A percentile compares a stretch with the other conserved stretches of the same genome.
These are phyloP conservation scores for Striga asiatica DNA, from an alignment of 257 asterid genomes.

Conservation along the genomic window DNA sequence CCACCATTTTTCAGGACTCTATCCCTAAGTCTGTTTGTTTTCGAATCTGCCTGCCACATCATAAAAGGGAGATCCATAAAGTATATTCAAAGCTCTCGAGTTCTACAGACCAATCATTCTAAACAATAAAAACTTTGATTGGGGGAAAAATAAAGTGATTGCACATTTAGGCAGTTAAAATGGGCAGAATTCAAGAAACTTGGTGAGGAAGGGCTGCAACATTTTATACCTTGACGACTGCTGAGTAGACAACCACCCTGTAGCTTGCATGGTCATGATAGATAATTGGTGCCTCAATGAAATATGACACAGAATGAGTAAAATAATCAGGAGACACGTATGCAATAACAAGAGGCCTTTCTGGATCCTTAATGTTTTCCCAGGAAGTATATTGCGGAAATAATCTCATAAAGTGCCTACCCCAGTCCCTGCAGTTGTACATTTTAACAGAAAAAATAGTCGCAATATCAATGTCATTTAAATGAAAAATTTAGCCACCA, in stretches of 20 bases:
- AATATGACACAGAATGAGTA: constrained; percentile 96
- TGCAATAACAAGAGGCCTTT: constrained; percentile 78
- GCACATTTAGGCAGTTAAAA: constrained; percentile 1
- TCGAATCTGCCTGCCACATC: constrained; percentile 87
- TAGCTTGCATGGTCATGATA: constrained; percentile 65
- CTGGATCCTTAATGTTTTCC: constrained; percentile 88
- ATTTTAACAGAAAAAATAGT: constrained; percentile 3
- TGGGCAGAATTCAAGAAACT: not conserved
- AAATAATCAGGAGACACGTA: constrained; percentile 99
- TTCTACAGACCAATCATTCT: not conserved
- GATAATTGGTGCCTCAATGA: constrained; percentile 82
- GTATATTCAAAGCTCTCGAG: not conserved
- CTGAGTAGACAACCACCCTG: constrained; percentile 93
- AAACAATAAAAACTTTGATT: constrained; percentile 10
- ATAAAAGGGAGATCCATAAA: constrained; percentile 8
- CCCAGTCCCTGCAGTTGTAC: constrained; percentile 83
- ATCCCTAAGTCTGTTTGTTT: constrained; percentile 78
- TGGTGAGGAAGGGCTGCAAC: constrained; percentile 10
- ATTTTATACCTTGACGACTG: constrained; percentile 87
- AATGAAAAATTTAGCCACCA: not conserved
- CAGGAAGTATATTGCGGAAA: constrained; percentile 77
- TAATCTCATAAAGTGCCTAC: constrained; percentile 83
- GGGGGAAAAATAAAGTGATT: constrained; percentile 2
- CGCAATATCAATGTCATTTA: not conserved
- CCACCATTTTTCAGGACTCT: constrained; percentile 87